Percentiles rank a stretch among this genome's conserved stretches.
These are phyloP conservation scores for Penicillium cosmopolitanum DNA, from an alignment of 495 filamentous ascomycete species.

Conservation along the genomic window DNA sequence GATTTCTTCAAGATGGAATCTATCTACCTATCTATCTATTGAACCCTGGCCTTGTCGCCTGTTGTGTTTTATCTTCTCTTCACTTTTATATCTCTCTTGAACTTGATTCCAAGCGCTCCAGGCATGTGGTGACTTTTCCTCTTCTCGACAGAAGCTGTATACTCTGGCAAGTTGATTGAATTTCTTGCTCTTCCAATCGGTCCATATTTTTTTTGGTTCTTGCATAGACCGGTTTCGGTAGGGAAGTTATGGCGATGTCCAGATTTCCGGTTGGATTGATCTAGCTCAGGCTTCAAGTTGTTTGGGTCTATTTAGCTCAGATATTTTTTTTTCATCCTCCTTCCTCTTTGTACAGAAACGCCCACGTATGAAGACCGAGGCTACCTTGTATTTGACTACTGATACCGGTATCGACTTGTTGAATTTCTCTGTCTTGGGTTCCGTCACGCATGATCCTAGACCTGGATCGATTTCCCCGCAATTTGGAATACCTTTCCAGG, in stretches of 20 bases:
- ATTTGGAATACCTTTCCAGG: too few relatives aligned
- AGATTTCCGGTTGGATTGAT: neutral
- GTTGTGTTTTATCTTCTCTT: constrained; percentile 17
- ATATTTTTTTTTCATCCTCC: too few relatives aligned
- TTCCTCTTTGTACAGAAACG: too few relatives aligned
- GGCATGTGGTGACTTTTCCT: constrained; percentile 23
- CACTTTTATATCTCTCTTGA: constrained; percentile 8
- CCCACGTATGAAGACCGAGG: too few relatives aligned
- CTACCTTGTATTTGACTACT: too few relatives aligned
- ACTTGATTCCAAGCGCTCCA: constrained; percentile 18
- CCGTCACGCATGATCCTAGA: too few relatives aligned
- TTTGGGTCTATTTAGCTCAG: neutral
- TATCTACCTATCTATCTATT: neutral
- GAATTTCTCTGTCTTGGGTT: too few relatives aligned
- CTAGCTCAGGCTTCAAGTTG: neutral
- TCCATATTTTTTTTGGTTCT: neutral
- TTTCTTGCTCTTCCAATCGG: neutral
- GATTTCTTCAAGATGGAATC: neutral
- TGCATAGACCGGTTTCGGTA: constrained; percentile 7
- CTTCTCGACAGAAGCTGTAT: constrained; percentile 14
- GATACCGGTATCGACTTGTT: too few relatives aligned
- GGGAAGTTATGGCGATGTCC: neutral
- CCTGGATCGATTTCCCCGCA: too few relatives aligned
- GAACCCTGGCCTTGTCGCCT: constrained; percentile 11
- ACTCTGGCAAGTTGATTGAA: constrained; percentile 13